A percentile compares a stretch with the other conserved stretches of the same genome.
phyloP scores from a whole-genome alignment of 495 filamentous ascomycete species.

The Amniculicola lignicola region DNA sequence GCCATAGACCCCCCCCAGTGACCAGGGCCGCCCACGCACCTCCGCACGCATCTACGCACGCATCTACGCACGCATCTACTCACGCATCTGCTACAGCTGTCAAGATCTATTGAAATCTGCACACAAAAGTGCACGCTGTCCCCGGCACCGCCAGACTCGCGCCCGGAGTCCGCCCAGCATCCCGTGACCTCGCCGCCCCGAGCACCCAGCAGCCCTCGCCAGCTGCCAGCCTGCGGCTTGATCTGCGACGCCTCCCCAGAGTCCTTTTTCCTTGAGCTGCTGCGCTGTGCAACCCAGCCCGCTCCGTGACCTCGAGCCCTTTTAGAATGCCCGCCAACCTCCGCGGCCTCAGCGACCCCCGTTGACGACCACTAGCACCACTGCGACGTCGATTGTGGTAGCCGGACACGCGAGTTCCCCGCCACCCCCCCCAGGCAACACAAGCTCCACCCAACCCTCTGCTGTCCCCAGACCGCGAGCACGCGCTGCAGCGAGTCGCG shows the following conservation, averaged over 20 bases:
- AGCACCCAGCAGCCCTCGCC: not conserved
- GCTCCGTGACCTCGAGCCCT: not conserved
- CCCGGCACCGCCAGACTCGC: too few species aligned
- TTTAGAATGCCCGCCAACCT: constrained; percentile 24
- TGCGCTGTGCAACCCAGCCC: constrained; percentile 7
- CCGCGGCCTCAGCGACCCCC: constrained; percentile 5
- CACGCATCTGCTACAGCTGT: too few species aligned
- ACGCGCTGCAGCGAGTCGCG: not conserved
- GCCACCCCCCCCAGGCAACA: constrained; percentile 8
- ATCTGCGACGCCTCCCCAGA: not conserved
- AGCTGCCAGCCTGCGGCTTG: not conserved
- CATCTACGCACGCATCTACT: too few species aligned
- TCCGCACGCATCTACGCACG: too few species aligned
- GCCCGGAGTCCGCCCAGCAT: not conserved
- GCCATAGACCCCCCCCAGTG: not conserved
- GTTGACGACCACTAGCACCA: constrained; percentile 8
- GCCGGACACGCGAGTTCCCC: constrained; percentile 17
- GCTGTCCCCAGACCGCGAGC: not conserved
- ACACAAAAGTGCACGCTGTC: too few species aligned
- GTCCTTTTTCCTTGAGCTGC: constrained; percentile 1
- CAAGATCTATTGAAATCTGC: too few species aligned
- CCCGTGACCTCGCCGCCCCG: not conserved
- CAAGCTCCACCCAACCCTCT: too few species aligned
- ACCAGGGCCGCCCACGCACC: constrained; percentile 3
- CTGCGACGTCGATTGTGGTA: too few species aligned